Base-by-base conservation (phyloP, 208 protist genomes). In the Trypanosoma conorhini region DNA sequence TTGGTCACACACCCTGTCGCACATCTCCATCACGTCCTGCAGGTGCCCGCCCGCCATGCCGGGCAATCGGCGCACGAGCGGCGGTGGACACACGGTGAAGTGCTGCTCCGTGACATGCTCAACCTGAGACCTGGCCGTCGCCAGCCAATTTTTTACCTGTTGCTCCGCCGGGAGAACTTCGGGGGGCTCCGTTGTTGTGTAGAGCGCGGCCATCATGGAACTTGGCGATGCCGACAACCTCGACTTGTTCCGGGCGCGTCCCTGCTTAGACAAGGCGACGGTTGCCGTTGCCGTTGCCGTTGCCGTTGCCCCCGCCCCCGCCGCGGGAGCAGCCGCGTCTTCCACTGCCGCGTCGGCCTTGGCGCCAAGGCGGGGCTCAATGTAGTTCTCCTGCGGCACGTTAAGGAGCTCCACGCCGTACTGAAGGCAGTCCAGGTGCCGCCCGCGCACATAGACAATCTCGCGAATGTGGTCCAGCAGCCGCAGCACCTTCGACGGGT, bases 391-490 rank as follows among this genome's bases (percentile, higher is more conserved):
- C 17, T 87, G 76, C 17, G 79, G 68, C 7, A 96, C 56, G 26
- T 77, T 78, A 55, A 83, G 73, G 63, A 93, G 66, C 66, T 94
- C 87, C 0, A 94, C 75, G 19, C 76, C 70, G 76, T 86, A 82
- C 22, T 81, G 72, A 50, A 96, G 67, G 35, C 83, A 72, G 48
- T 81, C 76, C 10, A 96, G 82, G 5, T 79, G 65, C 31, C 77
- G 77, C 17, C 88, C 91, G 26, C 86, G 88, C 51, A 69, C 56
- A 76, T 92, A 96, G 17, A 96, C 64, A 38, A 62, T 66, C 54
- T 74, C 76, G 54, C 91, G 86, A 33, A 96, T 74, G 21, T 85
- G 51, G 68, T 93, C 88, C 15, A 96, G 50, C 5, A 86, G 33
- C n/a, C 50, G 65, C 15, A 96, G 59, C 28, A 90, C 67, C 22